Conservation (phyloP, 768 basidiomycete species). For the Boletus sp. region DNA sequence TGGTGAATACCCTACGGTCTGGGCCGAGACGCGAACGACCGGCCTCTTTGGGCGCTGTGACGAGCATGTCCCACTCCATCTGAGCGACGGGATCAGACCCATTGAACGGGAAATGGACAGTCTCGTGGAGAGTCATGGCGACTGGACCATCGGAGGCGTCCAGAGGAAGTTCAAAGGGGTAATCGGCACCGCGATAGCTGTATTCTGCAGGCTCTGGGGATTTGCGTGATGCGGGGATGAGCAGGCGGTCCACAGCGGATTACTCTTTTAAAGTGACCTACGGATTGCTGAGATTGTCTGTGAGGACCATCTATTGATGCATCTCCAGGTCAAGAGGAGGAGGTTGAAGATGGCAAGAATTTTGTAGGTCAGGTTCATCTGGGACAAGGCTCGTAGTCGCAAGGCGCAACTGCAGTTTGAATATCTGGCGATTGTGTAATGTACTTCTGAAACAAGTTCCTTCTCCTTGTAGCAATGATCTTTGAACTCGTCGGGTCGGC, state of each 20-base stretch:
- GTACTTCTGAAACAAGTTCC: background rate
- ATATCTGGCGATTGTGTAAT: background rate
- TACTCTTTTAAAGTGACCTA: background rate
- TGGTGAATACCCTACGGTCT: constrained; percentile 10
- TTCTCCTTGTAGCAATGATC: background rate
- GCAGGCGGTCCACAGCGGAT: background rate
- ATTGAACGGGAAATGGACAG: constrained; percentile 8
- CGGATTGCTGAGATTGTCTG: background rate
- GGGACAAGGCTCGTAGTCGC: background rate
- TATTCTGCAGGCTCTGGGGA: background rate
- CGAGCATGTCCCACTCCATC: constrained; percentile 10
- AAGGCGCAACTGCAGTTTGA: background rate
- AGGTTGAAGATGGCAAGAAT: constrained; percentile 3
- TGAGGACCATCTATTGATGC: background rate
- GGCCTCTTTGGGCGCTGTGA: constrained; percentile 6
- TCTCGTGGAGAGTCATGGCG: constrained; percentile 16
- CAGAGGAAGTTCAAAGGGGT: constrained; percentile 9
- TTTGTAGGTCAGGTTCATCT: constrained; percentile 1
- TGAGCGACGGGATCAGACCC: constrained; percentile 1
- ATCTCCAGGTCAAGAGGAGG: constrained; percentile 3
- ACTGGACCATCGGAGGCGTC: background rate
- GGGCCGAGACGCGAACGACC: constrained; percentile 14
- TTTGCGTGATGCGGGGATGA: background rate
- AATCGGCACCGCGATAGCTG: constrained; percentile 12
- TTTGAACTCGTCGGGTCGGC: background rate